A percentile compares a stretch with the other conserved stretches of the same genome.
These are phyloP conservation scores for Chionographis japonica DNA, from an alignment of 106 monocot species.

Conservation along the genomic window DNA sequence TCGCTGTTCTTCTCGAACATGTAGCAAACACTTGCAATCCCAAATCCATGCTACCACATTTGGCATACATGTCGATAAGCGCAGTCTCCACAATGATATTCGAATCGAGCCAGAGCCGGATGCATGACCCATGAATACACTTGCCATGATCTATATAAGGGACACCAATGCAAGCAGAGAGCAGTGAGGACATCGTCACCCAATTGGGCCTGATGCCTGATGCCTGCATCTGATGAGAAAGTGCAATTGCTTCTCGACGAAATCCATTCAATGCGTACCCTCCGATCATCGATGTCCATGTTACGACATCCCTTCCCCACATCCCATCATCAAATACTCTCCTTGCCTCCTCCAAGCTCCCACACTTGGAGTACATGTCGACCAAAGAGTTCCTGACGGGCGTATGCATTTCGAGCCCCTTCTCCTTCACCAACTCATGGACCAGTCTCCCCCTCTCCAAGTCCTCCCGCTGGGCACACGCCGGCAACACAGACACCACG, in stretches of 20 bases:
- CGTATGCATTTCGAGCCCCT: constrained; percentile 20
- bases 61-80: constrained; percentile 61
- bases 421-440: constrained; percentile 29
- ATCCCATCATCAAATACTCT: constrained; percentile 42
- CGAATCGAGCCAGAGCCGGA: constrained; percentile 35
- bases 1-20: constrained; percentile 39
- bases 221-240: constrained; percentile 33
- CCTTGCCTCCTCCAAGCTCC: constrained; percentile 51
- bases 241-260: constrained; percentile 26
- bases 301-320: constrained; percentile 45
- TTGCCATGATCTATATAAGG: constrained; percentile 29
- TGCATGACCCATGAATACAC: constrained; percentile 45
- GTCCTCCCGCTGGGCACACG: constrained; percentile 50
- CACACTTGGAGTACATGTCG: constrained; percentile 82
- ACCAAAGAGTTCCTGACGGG: constrained; percentile 60
- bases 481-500: constrained; percentile 55
- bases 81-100: constrained; percentile 66
- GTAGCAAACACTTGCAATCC: constrained; percentile 19
- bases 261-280: constrained; percentile 40
- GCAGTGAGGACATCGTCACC: constrained; percentile 52
- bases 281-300: constrained; percentile 75
- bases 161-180: constrained; percentile 37
- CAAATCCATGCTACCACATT: constrained; percentile 23
- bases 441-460: constrained; percentile 36
- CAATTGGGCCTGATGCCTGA: constrained; percentile 44